phyloP scores from a whole-genome alignment of 352 stramenopile species.

The Phytophthora sojae region DNA sequence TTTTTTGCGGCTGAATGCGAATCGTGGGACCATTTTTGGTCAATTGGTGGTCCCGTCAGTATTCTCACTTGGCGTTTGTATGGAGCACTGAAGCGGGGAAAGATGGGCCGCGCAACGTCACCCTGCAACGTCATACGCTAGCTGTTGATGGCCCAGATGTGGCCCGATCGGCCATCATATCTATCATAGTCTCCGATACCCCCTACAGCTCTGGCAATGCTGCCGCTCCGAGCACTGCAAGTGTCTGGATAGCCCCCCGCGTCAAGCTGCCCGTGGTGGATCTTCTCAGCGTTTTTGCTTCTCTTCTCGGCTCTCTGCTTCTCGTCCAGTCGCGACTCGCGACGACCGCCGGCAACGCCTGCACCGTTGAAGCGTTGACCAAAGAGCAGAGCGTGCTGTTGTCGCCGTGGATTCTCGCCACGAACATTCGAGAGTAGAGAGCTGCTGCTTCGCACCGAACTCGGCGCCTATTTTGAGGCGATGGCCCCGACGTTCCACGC shows the following conservation, averaged over 20 bases:
- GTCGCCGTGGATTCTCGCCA: slow-evolving; percentile 26
- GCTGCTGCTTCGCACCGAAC: neutral
- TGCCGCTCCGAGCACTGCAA: too few species aligned
- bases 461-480: slow-evolving; percentile 25
- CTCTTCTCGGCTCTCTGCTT: too few species aligned
- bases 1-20: neutral
- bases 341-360: slow-evolving; percentile 15
- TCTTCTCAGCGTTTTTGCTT: too few species aligned
- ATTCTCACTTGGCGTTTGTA: neutral
- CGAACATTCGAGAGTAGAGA: slow-evolving; percentile 11
- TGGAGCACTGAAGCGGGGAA: slow-evolving; percentile 9
- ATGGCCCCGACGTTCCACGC: neutral
- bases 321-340: slow-evolving; percentile 1
- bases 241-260: too few species aligned
- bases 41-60: too few species aligned
- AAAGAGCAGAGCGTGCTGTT: too few species aligned
- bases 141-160: too few species aligned
- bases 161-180: too few species aligned
- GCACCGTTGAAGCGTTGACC: slow-evolving; percentile 5
- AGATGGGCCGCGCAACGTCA: neutral
- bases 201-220: too few species aligned
- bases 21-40: neutral
- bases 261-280: too few species aligned
- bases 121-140: too few species aligned
- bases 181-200: too few species aligned